These are phyloP conservation scores for Raphanus sativus DNA, from an alignment of 345 rosid genomes.

Conservation along the genomic window DNA sequence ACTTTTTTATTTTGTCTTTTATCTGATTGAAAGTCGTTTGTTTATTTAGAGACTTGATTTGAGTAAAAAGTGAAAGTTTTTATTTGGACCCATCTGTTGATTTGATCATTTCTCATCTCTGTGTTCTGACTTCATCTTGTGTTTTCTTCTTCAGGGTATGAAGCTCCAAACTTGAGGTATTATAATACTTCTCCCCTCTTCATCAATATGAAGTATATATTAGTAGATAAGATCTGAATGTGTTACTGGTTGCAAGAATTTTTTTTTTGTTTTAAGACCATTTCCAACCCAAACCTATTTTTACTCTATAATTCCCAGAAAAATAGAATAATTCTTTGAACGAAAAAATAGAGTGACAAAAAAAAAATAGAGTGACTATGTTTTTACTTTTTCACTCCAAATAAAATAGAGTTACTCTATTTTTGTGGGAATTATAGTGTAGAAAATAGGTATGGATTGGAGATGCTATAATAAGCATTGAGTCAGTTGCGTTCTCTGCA, in stretches of 20 bases:
- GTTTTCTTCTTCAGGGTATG: slow-evolving; percentile 48
- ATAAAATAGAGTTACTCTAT: too few species aligned
- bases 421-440: too few species aligned
- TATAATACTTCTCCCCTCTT: not conserved
- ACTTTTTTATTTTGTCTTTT: not conserved
- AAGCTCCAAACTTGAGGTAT: slow-evolving; percentile 64
- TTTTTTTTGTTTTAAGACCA: not conserved
- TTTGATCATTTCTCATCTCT: not conserved
- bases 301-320: too few species aligned
- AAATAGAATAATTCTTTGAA: too few species aligned
- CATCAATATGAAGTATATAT: not conserved
- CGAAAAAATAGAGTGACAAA: too few species aligned
- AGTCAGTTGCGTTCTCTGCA: not conserved
- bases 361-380: too few species aligned
- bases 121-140: not conserved
- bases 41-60: not conserved
- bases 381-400: too few species aligned
- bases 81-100: not conserved
- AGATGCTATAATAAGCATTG: not conserved
- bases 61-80: not conserved
- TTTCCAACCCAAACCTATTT: too few species aligned
- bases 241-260: not conserved
- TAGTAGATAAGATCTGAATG: not conserved
- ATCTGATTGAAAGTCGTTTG: not conserved
- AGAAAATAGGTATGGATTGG: too few species aligned